phyloP scores from a whole-genome alignment of 2,329 filamentous ascomycete species.

The Myriosclerotinia scirpicola region DNA sequence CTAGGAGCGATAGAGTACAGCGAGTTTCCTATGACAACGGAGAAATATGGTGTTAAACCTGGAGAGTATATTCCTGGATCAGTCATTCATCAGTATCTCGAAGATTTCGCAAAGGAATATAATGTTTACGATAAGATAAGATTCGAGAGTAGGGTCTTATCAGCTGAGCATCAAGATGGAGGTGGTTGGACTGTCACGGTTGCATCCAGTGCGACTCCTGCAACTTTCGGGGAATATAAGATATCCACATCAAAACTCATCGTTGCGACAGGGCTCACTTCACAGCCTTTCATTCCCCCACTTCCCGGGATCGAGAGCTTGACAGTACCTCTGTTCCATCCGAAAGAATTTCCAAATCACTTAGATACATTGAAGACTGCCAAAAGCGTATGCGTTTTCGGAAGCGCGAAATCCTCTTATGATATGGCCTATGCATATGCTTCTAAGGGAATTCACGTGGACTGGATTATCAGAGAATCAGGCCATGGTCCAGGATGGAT shows the following conservation, averaged over 20 bases:
- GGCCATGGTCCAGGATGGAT: constrained; percentile 62
- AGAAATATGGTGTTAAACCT: constrained; percentile 49
- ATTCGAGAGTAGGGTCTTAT: constrained; percentile 51
- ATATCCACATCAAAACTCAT: constrained; percentile 50
- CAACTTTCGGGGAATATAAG: constrained; percentile 22
- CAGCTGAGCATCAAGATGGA: constrained; percentile 45
- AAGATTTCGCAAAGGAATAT: constrained; percentile 54
- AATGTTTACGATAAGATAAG: constrained; percentile 50
- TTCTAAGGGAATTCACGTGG: constrained; percentile 53
- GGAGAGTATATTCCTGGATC: constrained; percentile 60
- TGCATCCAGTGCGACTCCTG: neutral
- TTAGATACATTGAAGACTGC: constrained; percentile 45
- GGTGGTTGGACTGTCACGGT: constrained; percentile 48
- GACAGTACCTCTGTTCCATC: constrained; percentile 51
- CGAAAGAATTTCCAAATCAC: constrained; percentile 48
- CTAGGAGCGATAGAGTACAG: constrained; percentile 71
- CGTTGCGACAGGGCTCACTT: constrained; percentile 57
- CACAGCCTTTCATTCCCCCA: constrained; percentile 49
- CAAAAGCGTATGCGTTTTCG: constrained; percentile 56
- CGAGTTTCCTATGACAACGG: constrained; percentile 67
- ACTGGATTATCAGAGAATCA: constrained; percentile 58
- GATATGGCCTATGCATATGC: constrained; percentile 65
- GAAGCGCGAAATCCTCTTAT: constrained; percentile 64
- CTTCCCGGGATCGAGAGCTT: constrained; percentile 51
- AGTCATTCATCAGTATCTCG: constrained; percentile 57